Evolutionary conservation across 2,329 filamentous ascomycete genomes (phyloP), one percentile per base, ranked within the genome.

Genomic region (Apiospora malaysiana): DNA sequence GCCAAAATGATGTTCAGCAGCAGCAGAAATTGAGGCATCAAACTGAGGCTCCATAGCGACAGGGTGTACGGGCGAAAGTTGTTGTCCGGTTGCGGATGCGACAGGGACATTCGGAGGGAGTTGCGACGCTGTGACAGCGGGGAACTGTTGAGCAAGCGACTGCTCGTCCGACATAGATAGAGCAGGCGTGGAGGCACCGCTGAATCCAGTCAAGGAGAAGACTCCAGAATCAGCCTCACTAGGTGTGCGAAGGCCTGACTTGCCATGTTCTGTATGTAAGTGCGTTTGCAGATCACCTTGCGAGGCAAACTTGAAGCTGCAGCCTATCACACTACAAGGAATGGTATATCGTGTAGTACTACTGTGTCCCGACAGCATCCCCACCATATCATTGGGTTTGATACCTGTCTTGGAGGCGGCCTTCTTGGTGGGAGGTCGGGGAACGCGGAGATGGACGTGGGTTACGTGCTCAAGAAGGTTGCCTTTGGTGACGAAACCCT

Each of bases 391-490:
- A 4, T 72, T 49, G 1, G 75, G 70, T 12, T 75, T 49, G 70
- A 49, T 75, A 69, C 70, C 74, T 74, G 69, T 74, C 77, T 51
- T 78, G 71, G 71, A 77, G 76, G 45, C 71, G 49, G 66, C 72
- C 66, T 68, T 71, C 42, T 70, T 70, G 16, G 68, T 59, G 25
- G 76, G 78, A 10, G 85, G 85, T 16, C 88, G 84, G 70, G 84
- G 81, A 21, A 81, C 77, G n/a, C 91, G 90, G 37, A 97, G 84
- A 79, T 98, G 95, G 27, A 93, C 88, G 66, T 92, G 94, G 25
- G 93, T 91, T 63, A 98, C 87, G 78, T 98, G 95, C 74, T 96
- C 92, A 79, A 95, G 93, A 0, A 98, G 86, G 42, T 90, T 90
- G 23, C 89, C 87, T 80, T 97, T 97, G 72, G 92, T 93, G 71